These are phyloP conservation scores for Colletotrichum viniferum DNA, from an alignment of 2,329 filamentous ascomycete genomes.

Conservation along the genomic window DNA sequence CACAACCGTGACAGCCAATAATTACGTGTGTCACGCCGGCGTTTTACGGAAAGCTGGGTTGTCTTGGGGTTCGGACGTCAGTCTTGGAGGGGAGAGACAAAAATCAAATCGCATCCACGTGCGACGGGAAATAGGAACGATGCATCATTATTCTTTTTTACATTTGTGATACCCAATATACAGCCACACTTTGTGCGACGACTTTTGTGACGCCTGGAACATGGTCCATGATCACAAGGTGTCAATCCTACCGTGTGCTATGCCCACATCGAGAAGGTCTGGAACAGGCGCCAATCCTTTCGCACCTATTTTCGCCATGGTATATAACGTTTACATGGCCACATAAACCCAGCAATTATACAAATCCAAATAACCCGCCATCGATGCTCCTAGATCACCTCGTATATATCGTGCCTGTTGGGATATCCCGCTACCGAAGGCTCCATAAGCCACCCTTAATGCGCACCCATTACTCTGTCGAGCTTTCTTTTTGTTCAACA, in stretches of 20 bases:
- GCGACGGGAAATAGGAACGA: not conserved
- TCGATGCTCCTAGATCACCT: constrained; percentile 1
- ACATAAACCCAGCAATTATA: not conserved
- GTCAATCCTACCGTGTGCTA: not conserved
- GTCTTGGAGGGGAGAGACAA: not conserved
- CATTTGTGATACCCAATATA: constrained; percentile 20
- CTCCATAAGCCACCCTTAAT: not conserved
- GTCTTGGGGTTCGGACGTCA: not conserved
- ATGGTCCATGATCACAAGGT: not conserved
- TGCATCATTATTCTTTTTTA: constrained; percentile 8
- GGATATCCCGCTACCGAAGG: not conserved
- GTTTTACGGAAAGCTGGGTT: not conserved
- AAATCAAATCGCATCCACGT: not conserved
- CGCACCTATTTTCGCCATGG: not conserved
- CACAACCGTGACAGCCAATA: not conserved
- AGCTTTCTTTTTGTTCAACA: not conserved
- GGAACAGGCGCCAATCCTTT: not conserved
- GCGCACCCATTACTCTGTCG: not conserved
- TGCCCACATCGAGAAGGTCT: not conserved
- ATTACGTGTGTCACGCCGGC: not conserved
- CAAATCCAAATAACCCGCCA: not conserved
- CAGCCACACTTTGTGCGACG: constrained; percentile 2
- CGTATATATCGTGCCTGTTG: constrained; percentile 12
- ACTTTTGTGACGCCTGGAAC: not conserved
- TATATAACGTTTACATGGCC: not conserved